Evolutionary conservation across 2,329 filamentous ascomycete species (phyloP).

Genomic region (Sclerotinia glacialis): DNA sequence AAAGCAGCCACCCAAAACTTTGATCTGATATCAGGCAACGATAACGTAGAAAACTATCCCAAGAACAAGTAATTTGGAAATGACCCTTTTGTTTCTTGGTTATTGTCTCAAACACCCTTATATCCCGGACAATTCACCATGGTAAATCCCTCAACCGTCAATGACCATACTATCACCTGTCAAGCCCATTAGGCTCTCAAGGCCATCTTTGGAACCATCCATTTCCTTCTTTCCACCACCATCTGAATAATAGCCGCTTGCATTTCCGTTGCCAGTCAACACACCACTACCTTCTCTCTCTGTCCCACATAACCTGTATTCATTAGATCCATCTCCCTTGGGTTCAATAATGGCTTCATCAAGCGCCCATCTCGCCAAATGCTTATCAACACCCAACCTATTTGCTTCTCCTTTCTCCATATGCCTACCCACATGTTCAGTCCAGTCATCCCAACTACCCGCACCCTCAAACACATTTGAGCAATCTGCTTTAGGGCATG

Average conservation of each 20-base stretch:
- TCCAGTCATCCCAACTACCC: constrained; percentile 82
- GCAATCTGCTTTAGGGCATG: constrained; percentile 72
- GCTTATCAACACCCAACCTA: constrained; percentile 54
- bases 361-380: constrained; percentile 60
- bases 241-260: constrained; percentile 39
- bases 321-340: constrained; percentile 48
- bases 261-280: constrained; percentile 26
- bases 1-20: constrained; percentile 4
- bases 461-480: constrained; percentile 65
- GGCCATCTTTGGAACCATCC: constrained; percentile 9
- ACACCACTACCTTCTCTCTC: constrained; percentile 36
- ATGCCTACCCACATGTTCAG: constrained; percentile 88
- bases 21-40: constrained; percentile 10
- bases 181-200: constrained; percentile 19
- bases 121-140: neutral
- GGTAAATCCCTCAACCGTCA: constrained; percentile 13
- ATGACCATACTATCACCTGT: constrained; percentile 20
- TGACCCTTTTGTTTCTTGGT: neutral
- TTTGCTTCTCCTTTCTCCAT: constrained; percentile 71
- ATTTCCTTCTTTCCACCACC: constrained; percentile 25
- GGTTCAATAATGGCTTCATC: constrained; percentile 62
- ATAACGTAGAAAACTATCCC: constrained; percentile 6
- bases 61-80: constrained; percentile 5
- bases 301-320: constrained; percentile 54
- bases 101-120: neutral